Base-by-base conservation (phyloP, 352 stramenopile species). In the Blastocystis sp. region DNA sequence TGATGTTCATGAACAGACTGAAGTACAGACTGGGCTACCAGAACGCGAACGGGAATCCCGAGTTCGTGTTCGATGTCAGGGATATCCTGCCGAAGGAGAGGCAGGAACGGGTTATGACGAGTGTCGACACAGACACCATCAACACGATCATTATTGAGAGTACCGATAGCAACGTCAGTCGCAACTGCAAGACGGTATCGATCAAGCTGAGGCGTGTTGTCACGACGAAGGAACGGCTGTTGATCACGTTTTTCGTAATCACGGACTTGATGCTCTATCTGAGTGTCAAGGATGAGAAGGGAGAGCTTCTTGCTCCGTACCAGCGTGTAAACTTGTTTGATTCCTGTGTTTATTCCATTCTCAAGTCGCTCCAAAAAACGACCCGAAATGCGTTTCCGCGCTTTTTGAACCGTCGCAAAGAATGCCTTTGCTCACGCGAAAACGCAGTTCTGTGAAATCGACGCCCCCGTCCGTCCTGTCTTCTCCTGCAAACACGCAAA, bases 401-500 rank as follows among this genome's bases (percentile, higher is more conserved):
- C 48, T 56, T 56, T 56, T 56, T 56, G 5, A 56, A 17, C 48
- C 5, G 48, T 7, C 48, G 5, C 5, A 56, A 56, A 14, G 14
- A 28, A 84, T 84, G 74, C 74, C 74, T 70, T 53, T 38, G 38
- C 60, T 84, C 10, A 84, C 45, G 10, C 23, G 56, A 69, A 84
- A 64, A 59, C 52, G 74, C n/a, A 69, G 74, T 38, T 67, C n/a
- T 28, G 66, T 56, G 19, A 28, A 21, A 59, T 23, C 53, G n/a
- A 38, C 41, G 2, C 1, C 74, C 69, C 53, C 34, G 4, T 34
- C 19, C 2, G 52, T 69, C 34, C 1, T 43, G 52, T 69, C 43
- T 67, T 66, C 74, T 14, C 21, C 52, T 3, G 34, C 1, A 38
- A 69, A 45, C 23, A 84, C 74, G 4, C 74, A 84, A 53, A 66